Percentiles rank a stretch among this genome's conserved stretches.
Conservation (phyloP, 2,329 filamentous ascomycete genomes). For the Alternaria triticimaculans region DNA sequence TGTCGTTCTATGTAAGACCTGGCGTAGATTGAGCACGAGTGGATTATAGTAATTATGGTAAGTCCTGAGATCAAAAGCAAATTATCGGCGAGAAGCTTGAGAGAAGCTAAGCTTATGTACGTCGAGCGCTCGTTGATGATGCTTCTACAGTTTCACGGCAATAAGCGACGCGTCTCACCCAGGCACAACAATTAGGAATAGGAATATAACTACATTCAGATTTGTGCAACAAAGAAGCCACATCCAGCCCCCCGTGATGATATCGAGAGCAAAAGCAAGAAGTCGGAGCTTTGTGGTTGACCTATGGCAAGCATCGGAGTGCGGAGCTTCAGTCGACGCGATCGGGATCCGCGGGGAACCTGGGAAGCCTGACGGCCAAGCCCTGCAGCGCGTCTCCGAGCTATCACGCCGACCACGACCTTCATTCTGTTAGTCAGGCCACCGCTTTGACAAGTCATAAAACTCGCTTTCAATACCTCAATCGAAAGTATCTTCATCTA, state of each 20-base stretch:
- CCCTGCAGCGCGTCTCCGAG: neutral
- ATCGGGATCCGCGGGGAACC: conserved; percentile 6
- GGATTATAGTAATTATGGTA: neutral
- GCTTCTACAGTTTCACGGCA: conserved; percentile 14
- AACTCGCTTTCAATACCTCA: neutral
- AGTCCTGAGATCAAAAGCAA: neutral
- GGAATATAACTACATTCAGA: neutral
- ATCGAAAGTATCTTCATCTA: neutral
- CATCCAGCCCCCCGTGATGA: neutral
- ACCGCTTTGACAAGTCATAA: neutral
- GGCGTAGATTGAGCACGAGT: fast-evolving
- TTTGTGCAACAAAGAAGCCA: neutral
- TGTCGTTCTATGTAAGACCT: neutral
- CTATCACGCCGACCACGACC: neutral
- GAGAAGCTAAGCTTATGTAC: neutral
- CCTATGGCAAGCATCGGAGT: neutral
- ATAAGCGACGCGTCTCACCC: conserved; percentile 11
- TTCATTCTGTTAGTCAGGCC: neutral
- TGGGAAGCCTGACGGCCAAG: conserved; percentile 1
- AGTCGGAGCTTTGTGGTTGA: neutral
- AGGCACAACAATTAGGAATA: neutral
- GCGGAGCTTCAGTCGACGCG: neutral
- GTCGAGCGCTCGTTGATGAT: conserved; percentile 1
- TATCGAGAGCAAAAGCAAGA: neutral
- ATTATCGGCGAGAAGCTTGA: neutral